Percentiles rank a stretch among this genome's conserved stretches.
phyloP scores from a whole-genome alignment of 1,284 basidiomycete species.

The Ceratobasidium sp. region DNA sequence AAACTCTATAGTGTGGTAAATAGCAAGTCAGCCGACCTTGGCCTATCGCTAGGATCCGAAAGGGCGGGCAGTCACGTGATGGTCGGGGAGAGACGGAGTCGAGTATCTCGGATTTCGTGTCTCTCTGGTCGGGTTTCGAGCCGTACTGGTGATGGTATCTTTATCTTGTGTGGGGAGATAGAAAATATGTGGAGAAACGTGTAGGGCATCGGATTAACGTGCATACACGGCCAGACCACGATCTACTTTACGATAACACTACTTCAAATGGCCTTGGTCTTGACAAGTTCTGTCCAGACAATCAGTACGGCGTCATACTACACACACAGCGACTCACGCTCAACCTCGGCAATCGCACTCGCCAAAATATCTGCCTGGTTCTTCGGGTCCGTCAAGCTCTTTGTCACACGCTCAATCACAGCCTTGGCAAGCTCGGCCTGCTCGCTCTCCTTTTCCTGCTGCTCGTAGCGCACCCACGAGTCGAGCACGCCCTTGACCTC shows the following conservation, averaged over 20 bases:
- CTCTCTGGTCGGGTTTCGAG: not conserved
- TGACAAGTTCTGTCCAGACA: conserved; percentile 67
- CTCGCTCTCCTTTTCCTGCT: conserved; percentile 95
- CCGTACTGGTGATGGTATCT: not conserved
- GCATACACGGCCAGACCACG: conserved; percentile 14
- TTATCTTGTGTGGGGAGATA: not conserved
- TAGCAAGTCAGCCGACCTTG: conserved; percentile 32
- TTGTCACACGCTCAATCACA: conserved; percentile 88
- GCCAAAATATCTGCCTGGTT: conserved; percentile 91
- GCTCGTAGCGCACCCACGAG: conserved; percentile 98
- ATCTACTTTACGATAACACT: conserved; percentile 36
- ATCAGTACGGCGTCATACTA: not conserved
- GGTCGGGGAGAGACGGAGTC: conserved; percentile 18
- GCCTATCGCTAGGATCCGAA: conserved; percentile 43
- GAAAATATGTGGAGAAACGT: conserved; percentile 13
- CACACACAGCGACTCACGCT: conserved; percentile 73
- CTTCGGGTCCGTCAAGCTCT: conserved; percentile 88
- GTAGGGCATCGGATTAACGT: conserved; percentile 12
- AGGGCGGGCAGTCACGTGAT: conserved; percentile 30
- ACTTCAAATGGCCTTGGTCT: conserved; percentile 70
- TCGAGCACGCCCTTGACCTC: conserved; percentile 97
- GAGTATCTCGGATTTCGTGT: not conserved
- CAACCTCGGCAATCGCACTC: conserved; percentile 89
- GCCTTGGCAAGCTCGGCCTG: conserved; percentile 89
- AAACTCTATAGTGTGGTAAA: conserved; percentile 15